Evolutionary conservation across 345 rosid species (phyloP), one percentile per base, ranked within the genome.

Genomic region (Arabidopsis suecica): DNA sequence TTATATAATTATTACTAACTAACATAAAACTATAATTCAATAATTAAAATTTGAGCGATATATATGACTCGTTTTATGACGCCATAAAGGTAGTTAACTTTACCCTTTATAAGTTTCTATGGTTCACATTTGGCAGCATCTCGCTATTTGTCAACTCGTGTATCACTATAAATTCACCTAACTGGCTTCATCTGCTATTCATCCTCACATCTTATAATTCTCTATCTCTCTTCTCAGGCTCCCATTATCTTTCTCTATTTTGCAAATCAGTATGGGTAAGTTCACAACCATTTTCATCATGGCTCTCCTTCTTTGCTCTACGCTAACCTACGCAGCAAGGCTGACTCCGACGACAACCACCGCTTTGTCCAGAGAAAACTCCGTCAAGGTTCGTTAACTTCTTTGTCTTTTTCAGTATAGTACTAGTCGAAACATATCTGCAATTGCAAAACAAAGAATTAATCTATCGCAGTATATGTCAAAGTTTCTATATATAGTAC

Each of bases 221-320:
- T 71, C 65, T 23, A 13, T 62, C 49, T 65, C 48, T 42, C 69
- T 51, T 7, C 22, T 57, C 2, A 16, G 18, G 18, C 18, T 16
- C 18, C 18, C 18, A 16, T 16, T 16, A 16, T 16, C 18, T 16
- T 16, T 65, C 66, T 32, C 75, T 57, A 53, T 63, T 61, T 71
- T 20, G 40, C 13, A 65, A 57, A 16, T 69, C 53, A 55, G 61
- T 65, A 78, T 84, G 89, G 70, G 83, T 42, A 84, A 79, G 71
- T 75, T 77, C 70, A 54, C 68, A 55, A 56, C 81, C 55, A 59
- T 80, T 48, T 68, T 86, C 79, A 11, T 84, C 48, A 36, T 87
- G 16, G 45, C 85, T 75, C 76, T 89, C 33, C 79, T 88, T 72
- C 81, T 89, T 32, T 68, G 86, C 75, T 81, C 88, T 36, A 53